These are phyloP conservation scores for Heliosperma pusillum DNA, from an alignment of 148 eudicot genomes.

Conservation along the genomic window DNA sequence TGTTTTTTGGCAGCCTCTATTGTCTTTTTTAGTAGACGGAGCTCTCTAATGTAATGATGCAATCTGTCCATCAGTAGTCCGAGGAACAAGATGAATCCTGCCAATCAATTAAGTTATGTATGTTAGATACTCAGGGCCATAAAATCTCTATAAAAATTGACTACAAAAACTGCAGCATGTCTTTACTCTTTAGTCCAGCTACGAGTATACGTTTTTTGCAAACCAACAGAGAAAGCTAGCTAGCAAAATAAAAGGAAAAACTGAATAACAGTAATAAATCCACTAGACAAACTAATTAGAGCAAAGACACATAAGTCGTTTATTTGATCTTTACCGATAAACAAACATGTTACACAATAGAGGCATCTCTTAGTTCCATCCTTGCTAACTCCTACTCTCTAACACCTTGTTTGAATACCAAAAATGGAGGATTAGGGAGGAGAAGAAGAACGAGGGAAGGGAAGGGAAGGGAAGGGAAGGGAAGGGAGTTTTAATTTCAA, in stretches of 20 bases:
- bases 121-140: conserved; percentile 3
- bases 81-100: conserved; percentile 51
- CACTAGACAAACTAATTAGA: no score
- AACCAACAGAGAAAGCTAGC: background rate
- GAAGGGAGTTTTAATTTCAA: no score
- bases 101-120: conserved; percentile 1
- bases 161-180: background rate
- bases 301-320: no score
- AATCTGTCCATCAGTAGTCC: conserved; percentile 47
- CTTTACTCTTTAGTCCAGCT: no score
- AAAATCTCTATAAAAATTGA: background rate
- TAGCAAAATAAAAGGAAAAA: background rate
- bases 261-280: background rate
- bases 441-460: no score
- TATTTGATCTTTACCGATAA: background rate
- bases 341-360: background rate
- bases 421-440: no score
- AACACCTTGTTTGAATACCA: no score
- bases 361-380: no score
- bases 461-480: no score
- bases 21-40: conserved; percentile 38
- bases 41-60: conserved; percentile 46
- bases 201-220: no score
- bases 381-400: no score
- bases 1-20: conserved; percentile 47